Percentiles rank a stretch among this genome's conserved stretches.
Conservation (phyloP, 352 stramenopile species). For the Nothophytophthora sp. region DNA sequence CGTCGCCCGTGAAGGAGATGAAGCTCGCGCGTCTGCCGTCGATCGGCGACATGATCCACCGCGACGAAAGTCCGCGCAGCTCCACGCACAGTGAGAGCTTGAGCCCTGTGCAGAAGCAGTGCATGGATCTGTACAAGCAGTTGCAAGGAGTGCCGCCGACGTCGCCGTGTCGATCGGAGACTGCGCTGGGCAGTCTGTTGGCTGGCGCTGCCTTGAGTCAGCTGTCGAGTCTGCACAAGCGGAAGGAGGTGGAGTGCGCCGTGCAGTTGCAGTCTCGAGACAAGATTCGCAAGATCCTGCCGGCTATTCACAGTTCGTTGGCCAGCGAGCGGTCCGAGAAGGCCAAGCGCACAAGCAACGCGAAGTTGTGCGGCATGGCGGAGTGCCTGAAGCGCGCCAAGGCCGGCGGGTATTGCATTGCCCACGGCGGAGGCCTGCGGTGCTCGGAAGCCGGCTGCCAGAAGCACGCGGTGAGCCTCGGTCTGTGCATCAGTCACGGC, state of each 20-base stretch:
- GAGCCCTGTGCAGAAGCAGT: constrained; percentile 62
- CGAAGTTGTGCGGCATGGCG: constrained; percentile 78
- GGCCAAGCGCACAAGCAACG: constrained; percentile 51
- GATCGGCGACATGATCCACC: constrained; percentile 71
- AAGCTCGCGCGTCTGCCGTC: constrained; percentile 50
- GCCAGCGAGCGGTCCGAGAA: constrained; percentile 29
- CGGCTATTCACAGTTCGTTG: constrained; percentile 6
- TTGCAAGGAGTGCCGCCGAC: constrained; percentile 34
- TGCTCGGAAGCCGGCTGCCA: constrained; percentile 73
- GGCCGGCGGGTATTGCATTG: constrained; percentile 79
- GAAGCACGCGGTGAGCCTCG: constrained; percentile 82
- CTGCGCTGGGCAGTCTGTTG: constrained; percentile 47
- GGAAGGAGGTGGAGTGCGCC: constrained; percentile 11
- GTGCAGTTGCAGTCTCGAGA: constrained; percentile 7
- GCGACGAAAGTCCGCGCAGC: constrained; percentile 33
- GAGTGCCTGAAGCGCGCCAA: constrained; percentile 83
- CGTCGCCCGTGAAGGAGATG: constrained; percentile 45
- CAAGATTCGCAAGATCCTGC: constrained; percentile 27
- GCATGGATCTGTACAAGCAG: constrained; percentile 67
- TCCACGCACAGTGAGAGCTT: constrained; percentile 26
- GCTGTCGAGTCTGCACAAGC: constrained; percentile 33
- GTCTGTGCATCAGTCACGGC: constrained; percentile 85
- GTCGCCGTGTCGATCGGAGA: constrained; percentile 24
- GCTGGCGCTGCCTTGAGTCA: constrained; percentile 48
- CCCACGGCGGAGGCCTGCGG: constrained; percentile 73